Evolutionary conservation across 495 filamentous ascomycete species (phyloP).

Genomic region (Staphylotrichum longicolle): DNA sequence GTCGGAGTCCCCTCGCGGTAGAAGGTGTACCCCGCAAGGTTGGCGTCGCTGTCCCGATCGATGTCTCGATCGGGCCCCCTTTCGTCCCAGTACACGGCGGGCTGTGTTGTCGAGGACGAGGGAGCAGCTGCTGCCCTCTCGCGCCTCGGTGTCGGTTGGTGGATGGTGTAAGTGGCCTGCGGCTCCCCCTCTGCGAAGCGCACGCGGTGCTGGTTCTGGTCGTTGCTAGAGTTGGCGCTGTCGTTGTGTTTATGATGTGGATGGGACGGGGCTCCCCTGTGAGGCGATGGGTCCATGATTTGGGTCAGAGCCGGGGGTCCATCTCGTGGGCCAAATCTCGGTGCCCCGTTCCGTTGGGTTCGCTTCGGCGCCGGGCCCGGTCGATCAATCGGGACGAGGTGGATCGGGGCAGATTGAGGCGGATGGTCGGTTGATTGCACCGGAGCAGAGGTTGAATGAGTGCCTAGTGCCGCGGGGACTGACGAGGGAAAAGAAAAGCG

Average conservation of each 20-base stretch:
- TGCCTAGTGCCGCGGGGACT: not conserved
- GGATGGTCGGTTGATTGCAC: slow-evolving; percentile 17
- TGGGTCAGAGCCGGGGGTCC: slow-evolving; percentile 26
- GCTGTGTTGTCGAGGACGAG: slow-evolving; percentile 1
- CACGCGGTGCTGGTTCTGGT: slow-evolving; percentile 21
- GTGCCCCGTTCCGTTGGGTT: not conserved
- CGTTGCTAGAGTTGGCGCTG: not conserved
- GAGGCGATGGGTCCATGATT: slow-evolving; percentile 27
- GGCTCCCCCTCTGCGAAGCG: slow-evolving; percentile 31
- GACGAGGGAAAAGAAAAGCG: slow-evolving; percentile 4
- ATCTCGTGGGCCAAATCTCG: slow-evolving; percentile 24
- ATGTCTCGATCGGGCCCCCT: not conserved
- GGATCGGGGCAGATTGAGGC: slow-evolving; percentile 1
- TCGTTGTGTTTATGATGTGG: slow-evolving; percentile 13
- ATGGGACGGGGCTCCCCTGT: slow-evolving; percentile 27
- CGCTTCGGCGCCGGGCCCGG: not conserved
- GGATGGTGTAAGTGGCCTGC: slow-evolving; percentile 14
- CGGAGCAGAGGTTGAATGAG: slow-evolving; percentile 11
- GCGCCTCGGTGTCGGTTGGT: slow-evolving; percentile 10
- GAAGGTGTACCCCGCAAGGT: slow-evolving; percentile 34
- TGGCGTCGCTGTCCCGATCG: slow-evolving; percentile 23
- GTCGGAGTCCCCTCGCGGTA: slow-evolving; percentile 40
- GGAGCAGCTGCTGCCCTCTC: slow-evolving; percentile 7
- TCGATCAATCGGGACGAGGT: not conserved
- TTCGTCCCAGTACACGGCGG: slow-evolving; percentile 35